Evolutionary conservation across 345 rosid species (phyloP).

Genomic region (Diplotaxis tenuifolia): DNA sequence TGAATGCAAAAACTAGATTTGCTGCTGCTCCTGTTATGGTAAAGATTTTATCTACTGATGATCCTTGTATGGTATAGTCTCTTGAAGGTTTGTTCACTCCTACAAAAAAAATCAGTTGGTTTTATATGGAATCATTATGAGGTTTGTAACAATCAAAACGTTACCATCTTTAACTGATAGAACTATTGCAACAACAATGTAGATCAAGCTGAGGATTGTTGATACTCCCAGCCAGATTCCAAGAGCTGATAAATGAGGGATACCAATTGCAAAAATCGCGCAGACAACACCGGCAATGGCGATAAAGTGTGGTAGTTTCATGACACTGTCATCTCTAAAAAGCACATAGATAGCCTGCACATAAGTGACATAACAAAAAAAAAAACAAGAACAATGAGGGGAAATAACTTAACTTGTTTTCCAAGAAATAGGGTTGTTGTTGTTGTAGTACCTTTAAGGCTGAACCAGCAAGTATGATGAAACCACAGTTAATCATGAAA

Average conservation of each 20-base stretch:
- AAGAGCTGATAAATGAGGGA: constrained; percentile 83
- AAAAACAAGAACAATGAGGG: neutral
- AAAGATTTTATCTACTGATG: constrained; percentile 52
- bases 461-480: constrained; percentile 53
- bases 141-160: neutral
- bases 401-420: neutral
- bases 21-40: constrained; percentile 77
- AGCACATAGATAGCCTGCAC: constrained; percentile 53
- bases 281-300: constrained; percentile 57
- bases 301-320: constrained; percentile 57
- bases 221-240: constrained; percentile 84
- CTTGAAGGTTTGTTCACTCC: constrained; percentile 66
- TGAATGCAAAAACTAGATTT: constrained; percentile 82
- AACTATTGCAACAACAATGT: constrained; percentile 56
- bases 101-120: constrained; percentile 6
- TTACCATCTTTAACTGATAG: constrained; percentile 70
- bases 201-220: constrained; percentile 60
- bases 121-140: neutral
- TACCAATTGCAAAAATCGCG: constrained; percentile 66
- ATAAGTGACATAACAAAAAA: constrained; percentile 2
- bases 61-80: constrained; percentile 69
- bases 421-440: neutral
- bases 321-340: constrained; percentile 44
- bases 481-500: constrained; percentile 58
- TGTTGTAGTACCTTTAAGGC: constrained; percentile 41